Conservation (phyloP, 352 stramenopile genomes). For the Pythium biforme region DNA sequence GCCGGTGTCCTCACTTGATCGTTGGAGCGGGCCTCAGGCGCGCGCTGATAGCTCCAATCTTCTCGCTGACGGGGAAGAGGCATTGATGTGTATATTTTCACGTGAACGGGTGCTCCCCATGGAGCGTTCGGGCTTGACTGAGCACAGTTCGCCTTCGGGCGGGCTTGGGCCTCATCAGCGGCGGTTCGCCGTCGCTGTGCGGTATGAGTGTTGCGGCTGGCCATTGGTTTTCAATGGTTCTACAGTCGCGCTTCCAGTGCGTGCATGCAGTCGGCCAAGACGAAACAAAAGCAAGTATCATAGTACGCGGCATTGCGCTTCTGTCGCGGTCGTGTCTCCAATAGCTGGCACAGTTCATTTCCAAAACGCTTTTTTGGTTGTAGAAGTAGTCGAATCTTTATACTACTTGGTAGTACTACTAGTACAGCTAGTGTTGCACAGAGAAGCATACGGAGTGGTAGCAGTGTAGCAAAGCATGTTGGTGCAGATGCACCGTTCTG, state of each 20-base stretch:
- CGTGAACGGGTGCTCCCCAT: background rate
- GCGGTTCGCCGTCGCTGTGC: constrained; percentile 1
- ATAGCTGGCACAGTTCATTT: constrained; percentile 55
- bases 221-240: constrained; percentile 81
- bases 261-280: constrained; percentile 46
- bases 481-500: no score
- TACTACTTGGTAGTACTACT: background rate
- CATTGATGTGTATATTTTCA: constrained; percentile 14
- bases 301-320: constrained; percentile 72
- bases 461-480: no score
- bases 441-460: no score
- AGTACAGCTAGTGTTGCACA: no score
- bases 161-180: constrained; percentile 44
- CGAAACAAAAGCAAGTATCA: constrained; percentile 62
- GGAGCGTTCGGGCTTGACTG: constrained; percentile 28
- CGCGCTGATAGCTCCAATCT: constrained; percentile 72
- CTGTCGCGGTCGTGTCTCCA: constrained; percentile 78
- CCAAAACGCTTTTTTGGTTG: background rate
- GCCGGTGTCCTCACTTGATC: constrained; percentile 24
- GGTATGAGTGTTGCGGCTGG: constrained; percentile 68
- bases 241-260: constrained; percentile 53
- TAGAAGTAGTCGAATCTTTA: background rate
- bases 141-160: constrained; percentile 18
- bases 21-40: constrained; percentile 65
- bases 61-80: constrained; percentile 66